These are phyloP conservation scores for Emergomyces pasteurianus DNA, from an alignment of 2,329 filamentous ascomycete species.

Conservation along the genomic window DNA sequence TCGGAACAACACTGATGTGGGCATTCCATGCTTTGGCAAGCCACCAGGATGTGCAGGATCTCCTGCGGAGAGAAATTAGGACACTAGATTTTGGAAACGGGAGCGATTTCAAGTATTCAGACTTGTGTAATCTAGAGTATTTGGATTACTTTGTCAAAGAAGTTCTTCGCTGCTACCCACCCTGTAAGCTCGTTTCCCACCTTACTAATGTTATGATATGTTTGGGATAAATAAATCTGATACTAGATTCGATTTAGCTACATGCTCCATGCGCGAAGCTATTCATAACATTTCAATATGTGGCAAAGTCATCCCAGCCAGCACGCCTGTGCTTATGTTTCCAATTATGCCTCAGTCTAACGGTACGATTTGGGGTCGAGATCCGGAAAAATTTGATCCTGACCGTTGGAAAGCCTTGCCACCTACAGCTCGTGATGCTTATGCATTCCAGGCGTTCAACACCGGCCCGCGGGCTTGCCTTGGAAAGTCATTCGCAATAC, in stretches of 20 bases:
- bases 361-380: not conserved
- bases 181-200: not conserved
- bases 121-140: not conserved
- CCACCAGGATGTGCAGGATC: not conserved
- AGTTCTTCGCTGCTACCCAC: not conserved
- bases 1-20: not conserved
- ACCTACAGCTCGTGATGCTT: not conserved
- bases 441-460: constrained; percentile 3
- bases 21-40: not conserved
- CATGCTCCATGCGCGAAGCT: not conserved
- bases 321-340: not conserved
- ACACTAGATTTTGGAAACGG: not conserved
- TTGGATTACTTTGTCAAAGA: constrained; percentile 3
- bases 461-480: constrained; percentile 1
- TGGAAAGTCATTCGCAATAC: constrained; percentile 1
- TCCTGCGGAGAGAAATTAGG: not conserved
- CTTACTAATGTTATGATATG: not conserved
- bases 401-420: constrained; percentile 1
- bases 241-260: not conserved
- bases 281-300: not conserved
- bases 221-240: not conserved
- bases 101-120: not conserved
- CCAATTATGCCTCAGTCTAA: constrained; percentile 1
- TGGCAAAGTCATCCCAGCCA: not conserved
- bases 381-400: constrained; percentile 1